Evolutionary conservation across 106 monocot genomes (phyloP), one percentile per base, ranked within the genome.

Genomic region (Ottelia alismoides): DNA sequence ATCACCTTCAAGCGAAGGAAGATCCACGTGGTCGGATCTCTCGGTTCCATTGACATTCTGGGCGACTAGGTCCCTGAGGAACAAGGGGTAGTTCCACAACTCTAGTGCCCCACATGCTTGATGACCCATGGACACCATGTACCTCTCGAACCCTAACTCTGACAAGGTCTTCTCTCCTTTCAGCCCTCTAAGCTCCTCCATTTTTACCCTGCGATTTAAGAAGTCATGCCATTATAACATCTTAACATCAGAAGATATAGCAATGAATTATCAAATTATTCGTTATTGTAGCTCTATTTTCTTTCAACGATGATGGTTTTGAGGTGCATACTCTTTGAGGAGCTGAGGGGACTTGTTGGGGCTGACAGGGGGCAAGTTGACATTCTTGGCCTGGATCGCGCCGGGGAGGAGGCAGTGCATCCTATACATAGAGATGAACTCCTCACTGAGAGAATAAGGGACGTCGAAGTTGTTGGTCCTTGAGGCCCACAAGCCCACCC

Each of bases 81-180:
- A 83, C 23, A 22, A 40, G 1, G 83, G 83, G 46, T 83, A 83
- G 71, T 83, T 83, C 83, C 83, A 83, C 0, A 83, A 70, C 65
- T 78, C 78, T 18, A 83, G 78, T 28, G 70, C 78, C n/a, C 83
- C 83, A 49, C 78, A 71, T 10, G 83, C 66, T 65, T 83, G 83
- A 45, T 83, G 67, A 0, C 83, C 83, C 83, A 83, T 83, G 25
- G 83, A 83, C 7, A 83, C 74, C 1, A 76, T 19, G 47, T 71
- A 65, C 51, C 76, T 74, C 28, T 78, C 74, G 20, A 83, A 78
- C 18, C 83, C 83, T 10, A 83, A 51, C 47, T 66, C 20, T n/a
- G 9, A 19, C 30, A 78, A 50, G 11, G 17, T 24, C 22, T 40
- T 28, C 20, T 83, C 83, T 31, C 83, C 83, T 22, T 48, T 43